phyloP scores from a whole-genome alignment of 768 basidiomycete species.

The Agaricus sinodeliciosus region DNA sequence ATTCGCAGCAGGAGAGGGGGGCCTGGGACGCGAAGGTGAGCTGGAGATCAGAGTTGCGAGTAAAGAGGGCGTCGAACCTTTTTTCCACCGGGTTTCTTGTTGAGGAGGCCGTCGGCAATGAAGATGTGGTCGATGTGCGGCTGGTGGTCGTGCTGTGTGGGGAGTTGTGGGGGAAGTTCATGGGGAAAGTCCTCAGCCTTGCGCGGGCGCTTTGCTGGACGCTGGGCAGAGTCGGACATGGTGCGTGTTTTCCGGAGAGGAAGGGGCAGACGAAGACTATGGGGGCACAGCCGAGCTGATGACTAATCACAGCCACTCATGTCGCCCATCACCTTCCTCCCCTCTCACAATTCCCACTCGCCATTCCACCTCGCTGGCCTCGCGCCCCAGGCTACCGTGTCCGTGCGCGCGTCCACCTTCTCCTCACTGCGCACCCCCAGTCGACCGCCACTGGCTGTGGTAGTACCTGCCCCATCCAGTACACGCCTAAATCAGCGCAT shows the following conservation, averaged over 20 bases:
- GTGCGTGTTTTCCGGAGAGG: constrained; percentile 12
- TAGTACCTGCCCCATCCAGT: neutral
- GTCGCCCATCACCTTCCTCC: neutral
- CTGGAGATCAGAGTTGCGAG: neutral
- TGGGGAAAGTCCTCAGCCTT: constrained; percentile 22
- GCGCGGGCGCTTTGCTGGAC: constrained; percentile 42
- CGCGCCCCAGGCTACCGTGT: neutral
- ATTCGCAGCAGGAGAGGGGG: constrained; percentile 59
- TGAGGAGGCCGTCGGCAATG: constrained; percentile 38
- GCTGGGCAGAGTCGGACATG: constrained; percentile 15
- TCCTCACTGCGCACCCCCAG: neutral
- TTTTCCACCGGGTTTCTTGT: constrained; percentile 41
- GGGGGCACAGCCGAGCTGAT: neutral
- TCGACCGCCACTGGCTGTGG: neutral
- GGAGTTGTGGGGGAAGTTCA: constrained; percentile 18
- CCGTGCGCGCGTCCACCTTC: too few species aligned
- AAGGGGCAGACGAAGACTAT: constrained; percentile 1
- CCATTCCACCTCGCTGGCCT: neutral
- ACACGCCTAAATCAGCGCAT: constrained; percentile 10
- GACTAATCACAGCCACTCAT: constrained; percentile 5
- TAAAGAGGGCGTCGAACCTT: constrained; percentile 26
- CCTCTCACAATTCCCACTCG: neutral
- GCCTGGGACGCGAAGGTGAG: constrained; percentile 23
- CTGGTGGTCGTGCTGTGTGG: constrained; percentile 19
- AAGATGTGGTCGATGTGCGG: constrained; percentile 44